Base-by-base conservation (phyloP, 2,329 filamentous ascomycete genomes). In the Herpomyces periplanetae region DNA sequence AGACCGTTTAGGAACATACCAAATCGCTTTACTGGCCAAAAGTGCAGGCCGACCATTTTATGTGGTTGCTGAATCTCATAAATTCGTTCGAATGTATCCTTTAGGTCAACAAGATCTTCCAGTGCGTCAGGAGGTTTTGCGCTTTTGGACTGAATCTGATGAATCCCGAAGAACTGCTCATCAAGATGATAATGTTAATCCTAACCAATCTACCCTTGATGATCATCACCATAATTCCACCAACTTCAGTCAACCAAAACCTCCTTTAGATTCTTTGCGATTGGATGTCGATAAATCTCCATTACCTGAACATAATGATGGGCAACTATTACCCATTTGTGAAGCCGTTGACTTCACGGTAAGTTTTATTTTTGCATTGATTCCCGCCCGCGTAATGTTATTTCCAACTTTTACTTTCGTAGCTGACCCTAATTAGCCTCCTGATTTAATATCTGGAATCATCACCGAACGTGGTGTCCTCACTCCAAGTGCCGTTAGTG, bases 21-120 rank as follows among this genome's bases (percentile, higher is more conserved):
- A 87, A 42, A 61, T 91, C 28, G 73, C 68, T 2, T 44, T 69
- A 28, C 43, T 88, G 20, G 71, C 73, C 3, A 59, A 60, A 30
- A 51, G 51, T 7, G 49, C 51, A 24, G 54, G 59, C 15, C 59
- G 66, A 25, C 64, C 64, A 0, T 68, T 91, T 29, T 87, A 84
- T 32, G 71, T 87, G 8, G 71, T 80, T 3, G 64, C 64, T 1
- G 80, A 96, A 43, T 84, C 66, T 30, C 80, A 96, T 45, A 96
- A 96, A 42, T 88, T 96, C 34, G 69, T 84, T 17, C 52, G 71
- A 30, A 49, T 80, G 21, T 80, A 73, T 30, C 68, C 75, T 1
- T 42, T 80, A 10, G 57, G 61, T 25, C 69, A 87, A 38, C 55
- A 60, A 23, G 65, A 80, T 32, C 43, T 85, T 23, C 65, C 65